phyloP scores from a whole-genome alignment of 306 rosid species.

The Dryas alaskensis region DNA sequence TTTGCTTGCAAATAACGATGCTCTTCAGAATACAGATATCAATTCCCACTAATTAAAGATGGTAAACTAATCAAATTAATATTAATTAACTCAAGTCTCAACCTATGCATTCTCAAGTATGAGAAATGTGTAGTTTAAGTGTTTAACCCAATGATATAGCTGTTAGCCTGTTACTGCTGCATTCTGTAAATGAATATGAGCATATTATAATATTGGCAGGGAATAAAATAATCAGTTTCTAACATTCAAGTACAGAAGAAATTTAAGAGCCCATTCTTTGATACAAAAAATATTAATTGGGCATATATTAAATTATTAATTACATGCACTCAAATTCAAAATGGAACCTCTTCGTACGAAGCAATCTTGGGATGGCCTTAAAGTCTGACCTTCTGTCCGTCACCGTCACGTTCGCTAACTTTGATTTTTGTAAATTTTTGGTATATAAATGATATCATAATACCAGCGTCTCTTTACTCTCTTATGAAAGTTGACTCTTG shows the following conservation, averaged over 20 bases:
- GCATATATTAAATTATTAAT: not conserved
- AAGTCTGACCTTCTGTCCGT: constrained; percentile 8
- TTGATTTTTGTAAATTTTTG: not conserved
- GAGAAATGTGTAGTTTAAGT: not conserved
- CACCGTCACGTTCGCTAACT: constrained; percentile 13
- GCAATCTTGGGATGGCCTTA: constrained; percentile 19
- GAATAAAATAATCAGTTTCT: not conserved
- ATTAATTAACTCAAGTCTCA: not conserved
- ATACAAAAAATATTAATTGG: not conserved
- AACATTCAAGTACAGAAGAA: not conserved
- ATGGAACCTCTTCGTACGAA: constrained; percentile 2
- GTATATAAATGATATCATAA: not conserved
- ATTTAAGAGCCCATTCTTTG: not conserved
- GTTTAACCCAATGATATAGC: not conserved
- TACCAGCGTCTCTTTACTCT: not conserved
- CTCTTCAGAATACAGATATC: not conserved
- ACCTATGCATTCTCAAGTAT: not conserved
- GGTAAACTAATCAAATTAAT: not conserved
- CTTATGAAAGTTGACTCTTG: not conserved
- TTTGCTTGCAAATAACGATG: not conserved
- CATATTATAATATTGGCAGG: not conserved
- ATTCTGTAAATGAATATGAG: not conserved
- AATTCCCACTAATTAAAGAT: not conserved
- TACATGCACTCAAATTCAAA: not conserved
- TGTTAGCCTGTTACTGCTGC: not conserved